Conservation (phyloP, 371 early-diverging fungal genomes). For the Nematocida minor region DNA sequence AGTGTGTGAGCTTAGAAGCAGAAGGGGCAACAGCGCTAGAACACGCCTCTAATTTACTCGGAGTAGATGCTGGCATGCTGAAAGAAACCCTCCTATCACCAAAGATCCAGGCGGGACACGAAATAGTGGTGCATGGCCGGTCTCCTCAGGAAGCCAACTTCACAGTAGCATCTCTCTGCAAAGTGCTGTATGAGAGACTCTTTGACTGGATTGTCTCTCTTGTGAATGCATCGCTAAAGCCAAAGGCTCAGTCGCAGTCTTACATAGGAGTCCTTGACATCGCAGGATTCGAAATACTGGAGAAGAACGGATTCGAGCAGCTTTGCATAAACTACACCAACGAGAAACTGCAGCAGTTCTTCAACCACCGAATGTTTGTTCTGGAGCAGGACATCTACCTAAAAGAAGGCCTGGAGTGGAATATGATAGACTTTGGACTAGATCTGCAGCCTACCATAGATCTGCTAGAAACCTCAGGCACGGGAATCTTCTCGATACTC, state of each 20-base stretch:
- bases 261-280: slow-evolving; percentile 99
- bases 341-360: slow-evolving; percentile 97
- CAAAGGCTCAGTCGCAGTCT: slow-evolving; percentile 66
- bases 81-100: slow-evolving; percentile 78
- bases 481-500: slow-evolving; percentile 87
- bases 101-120: slow-evolving; percentile 83
- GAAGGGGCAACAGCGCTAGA: slow-evolving; percentile 69
- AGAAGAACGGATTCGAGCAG: slow-evolving; percentile 94
- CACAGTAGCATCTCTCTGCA: slow-evolving; percentile 83
- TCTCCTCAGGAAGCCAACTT: slow-evolving; percentile 76
- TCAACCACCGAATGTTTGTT: slow-evolving; percentile 99
- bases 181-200: slow-evolving; percentile 88
- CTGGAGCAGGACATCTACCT: slow-evolving; percentile 95
- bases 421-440: slow-evolving; percentile 94
- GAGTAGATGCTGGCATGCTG: slow-evolving; percentile 77
- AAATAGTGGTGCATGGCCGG: slow-evolving; percentile 83
- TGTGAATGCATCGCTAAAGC: slow-evolving; percentile 77
- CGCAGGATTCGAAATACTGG: slow-evolving; percentile 98
- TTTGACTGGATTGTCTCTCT: slow-evolving; percentile 80
- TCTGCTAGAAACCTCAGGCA: slow-evolving; percentile 83
- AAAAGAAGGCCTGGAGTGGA: slow-evolving; percentile 91
- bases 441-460: slow-evolving; percentile 97
- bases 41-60: slow-evolving; percentile 82
- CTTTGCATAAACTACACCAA: slow-evolving; percentile 99
- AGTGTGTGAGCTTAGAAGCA: slow-evolving; percentile 77